These are phyloP conservation scores for Fusarium hainanense DNA, from an alignment of 2,329 filamentous ascomycete genomes.

Conservation along the genomic window DNA sequence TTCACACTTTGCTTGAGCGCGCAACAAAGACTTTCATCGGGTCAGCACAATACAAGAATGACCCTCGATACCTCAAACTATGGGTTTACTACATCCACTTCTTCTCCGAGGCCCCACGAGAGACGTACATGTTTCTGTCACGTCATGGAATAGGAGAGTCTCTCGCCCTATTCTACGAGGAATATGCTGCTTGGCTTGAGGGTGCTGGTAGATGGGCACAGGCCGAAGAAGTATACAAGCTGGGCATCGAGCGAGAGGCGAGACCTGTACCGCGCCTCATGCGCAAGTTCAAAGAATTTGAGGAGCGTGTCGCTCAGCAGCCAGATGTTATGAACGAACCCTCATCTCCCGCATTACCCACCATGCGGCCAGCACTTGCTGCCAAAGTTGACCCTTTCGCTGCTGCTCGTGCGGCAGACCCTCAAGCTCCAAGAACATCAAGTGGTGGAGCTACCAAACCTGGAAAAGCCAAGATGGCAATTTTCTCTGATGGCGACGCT, in stretches of 20 bases:
- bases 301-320: constrained; percentile 76
- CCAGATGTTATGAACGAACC: constrained; percentile 73
- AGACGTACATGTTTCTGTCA: constrained; percentile 91
- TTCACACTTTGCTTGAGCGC: constrained; percentile 88
- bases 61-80: constrained; percentile 89
- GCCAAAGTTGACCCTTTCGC: constrained; percentile 88
- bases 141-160: constrained; percentile 88
- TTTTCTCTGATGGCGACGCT: constrained; percentile 84
- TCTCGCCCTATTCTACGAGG: constrained; percentile 94
- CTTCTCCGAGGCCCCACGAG: constrained; percentile 92
- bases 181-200: constrained; percentile 95
- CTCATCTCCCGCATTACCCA: constrained; percentile 86
- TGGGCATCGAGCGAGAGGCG: constrained; percentile 90
- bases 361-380: constrained; percentile 82
- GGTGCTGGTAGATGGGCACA: constrained; percentile 84
- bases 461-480: constrained; percentile 83
- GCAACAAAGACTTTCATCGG: constrained; percentile 90
- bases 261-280: constrained; percentile 82
- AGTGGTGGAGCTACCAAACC: constrained; percentile 68
- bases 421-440: constrained; percentile 71
- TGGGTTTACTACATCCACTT: constrained; percentile 95
- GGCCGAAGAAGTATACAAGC: constrained; percentile 91
- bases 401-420: constrained; percentile 65
- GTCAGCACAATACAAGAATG: constrained; percentile 91
- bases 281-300: constrained; percentile 93